Percentiles rank a stretch among this genome's conserved stretches.
These are phyloP conservation scores for Chimonanthus salicifolius DNA, from an alignment of 164 flowering plant genomes.

Conservation along the genomic window DNA sequence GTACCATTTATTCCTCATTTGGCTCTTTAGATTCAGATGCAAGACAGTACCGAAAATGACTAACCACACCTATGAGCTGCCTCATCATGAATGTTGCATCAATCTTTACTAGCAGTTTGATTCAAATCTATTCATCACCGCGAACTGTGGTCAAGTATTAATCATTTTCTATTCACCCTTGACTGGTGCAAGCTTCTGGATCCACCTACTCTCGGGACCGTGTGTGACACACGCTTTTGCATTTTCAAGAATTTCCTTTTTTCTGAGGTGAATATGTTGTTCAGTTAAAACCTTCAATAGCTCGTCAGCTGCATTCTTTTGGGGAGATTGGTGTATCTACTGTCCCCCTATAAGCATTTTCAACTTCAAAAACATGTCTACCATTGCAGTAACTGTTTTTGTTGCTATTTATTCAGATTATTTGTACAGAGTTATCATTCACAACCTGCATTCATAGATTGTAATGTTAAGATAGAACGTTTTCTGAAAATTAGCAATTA, in stretches of 20 bases:
- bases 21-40: not conserved
- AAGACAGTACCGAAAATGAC: constrained; percentile 55
- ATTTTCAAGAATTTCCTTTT: not conserved
- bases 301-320: not conserved
- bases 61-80: constrained; percentile 22
- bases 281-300: not conserved
- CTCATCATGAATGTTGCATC: constrained; percentile 15
- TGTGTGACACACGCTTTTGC: not conserved
- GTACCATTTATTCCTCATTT: not conserved
- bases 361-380: no score
- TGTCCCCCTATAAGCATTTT: not conserved
- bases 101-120: constrained; percentile 25
- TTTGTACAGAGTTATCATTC: not conserved
- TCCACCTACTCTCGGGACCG: not conserved
- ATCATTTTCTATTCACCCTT: not conserved
- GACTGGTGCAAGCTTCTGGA: constrained; percentile 4
- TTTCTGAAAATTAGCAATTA: not conserved
- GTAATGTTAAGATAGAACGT: constrained; percentile 2
- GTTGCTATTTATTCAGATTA: not conserved
- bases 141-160: not conserved
- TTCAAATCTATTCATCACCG: constrained; percentile 15
- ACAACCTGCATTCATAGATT: not conserved
- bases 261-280: not conserved
- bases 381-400: not conserved
- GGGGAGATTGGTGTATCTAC: not conserved